Base-by-base conservation (phyloP, 2,329 filamentous ascomycete genomes). In the Penicillium crustosum region DNA sequence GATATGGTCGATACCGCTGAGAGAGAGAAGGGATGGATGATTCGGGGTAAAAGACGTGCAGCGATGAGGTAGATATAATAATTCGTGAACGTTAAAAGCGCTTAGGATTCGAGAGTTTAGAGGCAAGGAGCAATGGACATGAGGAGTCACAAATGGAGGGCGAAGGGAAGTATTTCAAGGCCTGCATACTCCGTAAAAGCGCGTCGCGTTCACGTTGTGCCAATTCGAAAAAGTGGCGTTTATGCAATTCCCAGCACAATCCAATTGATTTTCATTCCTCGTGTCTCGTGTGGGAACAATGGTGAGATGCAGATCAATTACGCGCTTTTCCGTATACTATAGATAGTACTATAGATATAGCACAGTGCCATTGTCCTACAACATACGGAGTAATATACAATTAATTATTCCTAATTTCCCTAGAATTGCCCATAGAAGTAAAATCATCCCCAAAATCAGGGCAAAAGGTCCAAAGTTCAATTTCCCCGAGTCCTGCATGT, bases 171-270 rank as follows among this genome's bases (percentile, higher is more conserved):
- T 66, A 65, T 63, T 67, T 60, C 61, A 64, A 63, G 61, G 43
- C 15, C 43, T 51, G 39, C 55, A 60, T 55, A 50, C 41, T 25
- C 42, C 39, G 36, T 39, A 54, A 42, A 29, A 29, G 57, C 59
- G 59, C 63, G 60, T 64, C 63, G 65, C 65, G 64, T 66, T 59
- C 49, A 61, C 56, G 62, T 51, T 54, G 25, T 52, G 25, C 31
- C 41, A 53, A 39, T 45, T 45, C 29, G 15, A 35, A 35, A 35
- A 39, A 29, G 55, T 57, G 55, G 55, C 55, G 54, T 53, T 53
- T 57, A 49, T 55, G 44, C 44, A 49, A 29, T 33, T 33, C 50
- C 53, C 53, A 55, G 47, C 47, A 41, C 35, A 55, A 50, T 55
- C 39, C 53, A 55, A 55, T 55, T 52, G 50, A 45, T 21, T 50